Evolutionary conservation across 805 yeast genomes (phyloP), one percentile per base, ranked within the genome.

Genomic region (Sugiyamaella marilandica): DNA sequence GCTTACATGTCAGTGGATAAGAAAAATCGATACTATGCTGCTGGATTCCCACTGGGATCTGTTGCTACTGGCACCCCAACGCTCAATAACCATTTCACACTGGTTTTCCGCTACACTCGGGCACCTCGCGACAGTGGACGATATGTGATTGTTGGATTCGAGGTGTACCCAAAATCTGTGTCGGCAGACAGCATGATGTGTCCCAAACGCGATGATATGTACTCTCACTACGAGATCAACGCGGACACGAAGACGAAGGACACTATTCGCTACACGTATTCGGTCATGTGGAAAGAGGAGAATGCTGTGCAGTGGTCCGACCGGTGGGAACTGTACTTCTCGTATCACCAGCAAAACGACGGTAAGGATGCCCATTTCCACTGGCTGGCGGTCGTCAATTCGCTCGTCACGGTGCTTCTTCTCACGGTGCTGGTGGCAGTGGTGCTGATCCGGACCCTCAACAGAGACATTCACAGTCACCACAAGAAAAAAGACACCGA

Each of bases 261-360:
- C 26, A 16, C 39, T 33, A 78, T 89, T 33, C 91, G 92, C 2
- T 89, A 81, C 68, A 85, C 96, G 0, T 90, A 88, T 61, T 81
- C 96, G 0, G 89, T 90, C 2, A 85, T 85, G 63, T 89, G 96
- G 95, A 75, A 94, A 65, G 95, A 89, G 65, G 96, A 89, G 55
- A 70, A 72, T 41, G 76, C 80, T 2, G 72, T 86, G 21, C 76
- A 77, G 24, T 85, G 88, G 77, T 74, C 76, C 47, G 74, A 82
- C 54, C 74, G 96, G 59, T 87, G 95, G 94, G 81, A 80, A 44
- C 69, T 84, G 59, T 89, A 84, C 66, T 78, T 83, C 58, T 75
- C 80, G 54, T 77, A 77, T 59, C 44, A 47, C 8, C 19, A n/a
- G 14, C 50, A 47, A 5, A 21, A n/a, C 29, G 19, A 34, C 7